Evolutionary conservation across 495 filamentous ascomycete species (phyloP).

Genomic region (Hypoxylon crocopeplum): DNA sequence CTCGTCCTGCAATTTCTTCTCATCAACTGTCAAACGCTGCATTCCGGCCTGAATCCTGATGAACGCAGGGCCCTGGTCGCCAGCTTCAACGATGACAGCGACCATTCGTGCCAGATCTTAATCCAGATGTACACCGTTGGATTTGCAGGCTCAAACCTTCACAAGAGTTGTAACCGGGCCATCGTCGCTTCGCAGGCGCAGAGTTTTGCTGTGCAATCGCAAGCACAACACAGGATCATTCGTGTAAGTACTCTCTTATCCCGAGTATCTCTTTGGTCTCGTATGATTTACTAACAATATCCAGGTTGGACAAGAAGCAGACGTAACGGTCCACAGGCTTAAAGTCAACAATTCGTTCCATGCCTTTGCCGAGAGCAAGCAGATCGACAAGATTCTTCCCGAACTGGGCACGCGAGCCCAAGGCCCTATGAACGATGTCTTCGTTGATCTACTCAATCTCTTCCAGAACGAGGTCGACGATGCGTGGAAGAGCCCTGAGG

Average conservation of each 20-base stretch:
- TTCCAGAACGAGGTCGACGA: slow-evolving; percentile 32
- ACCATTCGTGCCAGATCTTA: slow-evolving; percentile 34
- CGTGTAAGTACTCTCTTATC: slow-evolving; percentile 25
- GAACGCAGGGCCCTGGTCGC: slow-evolving; percentile 31
- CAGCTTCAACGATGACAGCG: slow-evolving; percentile 28
- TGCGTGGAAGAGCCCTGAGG: slow-evolving; percentile 29
- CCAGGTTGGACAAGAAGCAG: slow-evolving; percentile 36
- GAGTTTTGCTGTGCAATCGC: slow-evolving; percentile 34
- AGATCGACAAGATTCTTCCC: slow-evolving; percentile 38
- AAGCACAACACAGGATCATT: slow-evolving; percentile 37
- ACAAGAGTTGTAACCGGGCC: slow-evolving; percentile 33
- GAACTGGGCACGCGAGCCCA: slow-evolving; percentile 35
- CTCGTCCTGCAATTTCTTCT: slow-evolving; percentile 37
- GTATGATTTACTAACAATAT: slow-evolving; percentile 11
- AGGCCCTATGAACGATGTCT: slow-evolving; percentile 17
- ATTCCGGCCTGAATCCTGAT: slow-evolving; percentile 16
- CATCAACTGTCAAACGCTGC: slow-evolving; percentile 32
- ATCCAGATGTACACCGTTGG: slow-evolving; percentile 40
- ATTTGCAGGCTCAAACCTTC: slow-evolving; percentile 38
- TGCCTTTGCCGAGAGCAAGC: slow-evolving; percentile 34
- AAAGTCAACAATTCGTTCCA: slow-evolving; percentile 38
- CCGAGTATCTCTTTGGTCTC: background rate
- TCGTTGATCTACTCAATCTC: slow-evolving; percentile 34
- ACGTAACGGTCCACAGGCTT: slow-evolving; percentile 31
- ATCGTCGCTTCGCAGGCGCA: slow-evolving; percentile 32